Percentiles rank a stretch among this genome's conserved stretches.
Conservation (phyloP, 2,329 filamentous ascomycete genomes). For the Metarhizium anisopliae region DNA sequence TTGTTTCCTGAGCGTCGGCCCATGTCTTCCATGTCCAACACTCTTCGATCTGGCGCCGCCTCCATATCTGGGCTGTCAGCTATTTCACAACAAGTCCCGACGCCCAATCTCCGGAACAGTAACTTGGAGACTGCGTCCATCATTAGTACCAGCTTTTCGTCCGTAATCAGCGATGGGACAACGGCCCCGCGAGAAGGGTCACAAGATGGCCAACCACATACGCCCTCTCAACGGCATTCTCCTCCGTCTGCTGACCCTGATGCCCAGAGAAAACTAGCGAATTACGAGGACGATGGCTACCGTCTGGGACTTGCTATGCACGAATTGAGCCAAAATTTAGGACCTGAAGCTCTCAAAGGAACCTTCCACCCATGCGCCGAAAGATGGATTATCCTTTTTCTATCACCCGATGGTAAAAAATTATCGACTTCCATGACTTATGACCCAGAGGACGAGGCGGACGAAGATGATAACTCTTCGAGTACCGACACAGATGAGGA, state of each 20-base stretch:
- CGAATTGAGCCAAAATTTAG: constrained; percentile 60
- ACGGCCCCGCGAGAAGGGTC: constrained; percentile 57
- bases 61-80: constrained; percentile 59
- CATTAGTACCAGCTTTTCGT: constrained; percentile 64
- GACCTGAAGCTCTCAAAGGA: constrained; percentile 54
- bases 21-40: constrained; percentile 52
- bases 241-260: constrained; percentile 39
- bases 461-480: constrained; percentile 56
- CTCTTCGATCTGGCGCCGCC: constrained; percentile 55
- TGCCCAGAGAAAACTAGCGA: constrained; percentile 34
- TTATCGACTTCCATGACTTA: constrained; percentile 66
- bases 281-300: constrained; percentile 56
- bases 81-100: constrained; percentile 58
- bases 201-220: constrained; percentile 44
- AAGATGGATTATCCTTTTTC: constrained; percentile 73
- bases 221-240: constrained; percentile 45
- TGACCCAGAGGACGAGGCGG: constrained; percentile 55
- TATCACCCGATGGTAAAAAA: constrained; percentile 62
- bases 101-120: constrained; percentile 24
- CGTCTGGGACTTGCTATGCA: constrained; percentile 59
- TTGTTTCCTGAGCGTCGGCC: constrained; percentile 71
- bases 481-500: constrained; percentile 53
- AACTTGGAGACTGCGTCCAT: constrained; percentile 60
- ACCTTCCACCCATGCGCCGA: constrained; percentile 72
- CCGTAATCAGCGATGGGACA: constrained; percentile 55